Conservation (phyloP, 2,329 filamentous ascomycete species). For the Penicillium hordei region DNA sequence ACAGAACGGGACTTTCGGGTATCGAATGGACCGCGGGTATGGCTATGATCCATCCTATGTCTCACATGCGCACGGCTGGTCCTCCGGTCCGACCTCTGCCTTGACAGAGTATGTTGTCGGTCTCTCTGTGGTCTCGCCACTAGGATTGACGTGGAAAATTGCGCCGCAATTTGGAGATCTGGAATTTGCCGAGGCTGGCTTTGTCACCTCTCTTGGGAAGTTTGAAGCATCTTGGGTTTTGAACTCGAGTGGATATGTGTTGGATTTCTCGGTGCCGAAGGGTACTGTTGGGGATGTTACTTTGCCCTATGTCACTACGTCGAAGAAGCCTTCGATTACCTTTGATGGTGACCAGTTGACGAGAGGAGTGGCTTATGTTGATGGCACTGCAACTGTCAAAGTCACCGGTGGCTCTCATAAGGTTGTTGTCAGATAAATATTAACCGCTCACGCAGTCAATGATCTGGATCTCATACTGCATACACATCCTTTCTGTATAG, state of each 20-base stretch:
- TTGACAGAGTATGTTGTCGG: slow-evolving; percentile 50
- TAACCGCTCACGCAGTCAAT: too few species aligned
- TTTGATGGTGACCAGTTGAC: slow-evolving; percentile 24
- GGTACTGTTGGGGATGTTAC: slow-evolving; percentile 25
- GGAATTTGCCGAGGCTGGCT: slow-evolving; percentile 46
- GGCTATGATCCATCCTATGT: slow-evolving; percentile 48
- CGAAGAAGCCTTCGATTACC: slow-evolving; percentile 26
- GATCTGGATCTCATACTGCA: not conserved
- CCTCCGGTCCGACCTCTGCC: slow-evolving; percentile 43
- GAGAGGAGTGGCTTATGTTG: slow-evolving; percentile 18
- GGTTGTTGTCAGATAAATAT: slow-evolving; percentile 17
- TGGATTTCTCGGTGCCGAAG: slow-evolving; percentile 25
- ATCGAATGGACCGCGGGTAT: slow-evolving; percentile 56
- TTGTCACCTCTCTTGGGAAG: slow-evolving; percentile 47
- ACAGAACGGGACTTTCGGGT: slow-evolving; percentile 57
- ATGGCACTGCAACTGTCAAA: slow-evolving; percentile 22
- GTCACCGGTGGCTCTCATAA: slow-evolving; percentile 25
- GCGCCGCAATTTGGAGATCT: slow-evolving; percentile 49
- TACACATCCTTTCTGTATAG: not conserved
- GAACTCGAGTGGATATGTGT: slow-evolving; percentile 15
- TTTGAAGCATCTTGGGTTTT: slow-evolving; percentile 35
- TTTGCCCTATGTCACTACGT: slow-evolving; percentile 22
- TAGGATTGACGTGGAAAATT: slow-evolving; percentile 46
- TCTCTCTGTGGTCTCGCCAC: slow-evolving; percentile 41
- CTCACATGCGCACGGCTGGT: slow-evolving; percentile 48